Conservation (phyloP, 148 eudicot species). For the Pouteria glomerata region DNA sequence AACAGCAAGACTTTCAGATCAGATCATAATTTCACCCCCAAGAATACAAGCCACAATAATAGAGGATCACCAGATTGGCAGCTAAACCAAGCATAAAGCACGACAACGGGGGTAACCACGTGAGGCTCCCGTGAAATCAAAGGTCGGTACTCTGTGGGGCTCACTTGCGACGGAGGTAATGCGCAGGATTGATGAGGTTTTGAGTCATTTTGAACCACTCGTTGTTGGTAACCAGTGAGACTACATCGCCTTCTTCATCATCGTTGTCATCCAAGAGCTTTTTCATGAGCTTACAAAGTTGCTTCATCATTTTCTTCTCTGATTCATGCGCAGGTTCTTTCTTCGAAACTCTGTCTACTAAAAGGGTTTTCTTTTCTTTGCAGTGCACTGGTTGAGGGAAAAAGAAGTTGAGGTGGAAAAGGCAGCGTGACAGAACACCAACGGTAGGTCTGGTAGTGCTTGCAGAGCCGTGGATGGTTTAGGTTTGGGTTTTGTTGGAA, state of each 20-base stretch:
- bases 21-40: too few species aligned
- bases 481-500: too few species aligned
- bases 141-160: slow-evolving; percentile 23
- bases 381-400: too few species aligned
- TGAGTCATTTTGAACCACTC: slow-evolving; percentile 87
- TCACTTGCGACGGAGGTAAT: slow-evolving; percentile 49
- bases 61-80: slow-evolving; percentile 61
- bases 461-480: too few species aligned
- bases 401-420: too few species aligned
- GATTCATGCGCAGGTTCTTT: slow-evolving; percentile 17
- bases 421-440: too few species aligned
- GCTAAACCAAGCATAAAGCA: slow-evolving; percentile 72
- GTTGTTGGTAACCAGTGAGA: slow-evolving; percentile 64
- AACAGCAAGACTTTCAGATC: too few species aligned
- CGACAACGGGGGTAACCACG: slow-evolving; percentile 36
- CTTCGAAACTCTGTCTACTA: slow-evolving; percentile 8
- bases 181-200: slow-evolving; percentile 29
- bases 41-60: too few species aligned
- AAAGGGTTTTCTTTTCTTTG: too few species aligned
- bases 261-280: slow-evolving; percentile 62
- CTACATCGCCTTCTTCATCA: slow-evolving; percentile 42
- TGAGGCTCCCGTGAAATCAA: slow-evolving; percentile 44
- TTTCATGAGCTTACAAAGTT: slow-evolving; percentile 71
- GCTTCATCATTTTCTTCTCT: slow-evolving; percentile 35
- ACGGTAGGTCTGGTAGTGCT: too few species aligned